Percentiles rank a stretch among this genome's conserved stretches.
These are phyloP conservation scores for Hemileccinum hortonii DNA, from an alignment of 1,284 basidiomycete genomes.

Conservation along the genomic window DNA sequence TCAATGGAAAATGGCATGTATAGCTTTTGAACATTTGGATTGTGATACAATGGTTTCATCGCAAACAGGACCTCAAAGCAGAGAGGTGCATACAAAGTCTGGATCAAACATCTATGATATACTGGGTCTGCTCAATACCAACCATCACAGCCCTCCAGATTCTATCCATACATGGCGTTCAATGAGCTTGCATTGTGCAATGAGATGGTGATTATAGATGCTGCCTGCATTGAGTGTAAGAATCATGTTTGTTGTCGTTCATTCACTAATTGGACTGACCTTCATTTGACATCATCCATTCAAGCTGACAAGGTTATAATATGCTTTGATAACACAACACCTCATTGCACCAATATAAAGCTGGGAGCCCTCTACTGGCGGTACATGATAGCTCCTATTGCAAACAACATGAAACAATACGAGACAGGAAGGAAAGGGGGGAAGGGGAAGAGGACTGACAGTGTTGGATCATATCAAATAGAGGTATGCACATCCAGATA, in stretches of 20 bases:
- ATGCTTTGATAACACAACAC: background rate
- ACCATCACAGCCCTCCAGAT: too few species aligned
- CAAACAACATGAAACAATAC: background rate
- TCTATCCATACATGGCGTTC: background rate
- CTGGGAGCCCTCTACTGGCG: background rate
- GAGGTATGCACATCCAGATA: too few species aligned
- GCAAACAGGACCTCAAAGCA: background rate
- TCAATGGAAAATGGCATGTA: background rate
- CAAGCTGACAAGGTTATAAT: background rate
- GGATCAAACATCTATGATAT: too few species aligned
- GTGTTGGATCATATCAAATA: background rate
- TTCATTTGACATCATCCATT: background rate
- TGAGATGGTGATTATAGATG: background rate
- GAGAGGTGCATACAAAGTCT: too few species aligned
- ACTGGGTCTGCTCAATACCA: too few species aligned
- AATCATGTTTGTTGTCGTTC: too few species aligned
- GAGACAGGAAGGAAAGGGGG: too few species aligned
- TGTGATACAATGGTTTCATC: conserved; percentile 5
- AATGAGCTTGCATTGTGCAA: background rate
- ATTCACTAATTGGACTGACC: too few species aligned
- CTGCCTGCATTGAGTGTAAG: conserved; percentile 1
- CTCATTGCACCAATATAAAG: background rate
- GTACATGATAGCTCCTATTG: background rate
- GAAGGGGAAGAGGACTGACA: fast-evolving
- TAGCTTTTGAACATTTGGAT: background rate